These are phyloP conservation scores for Cutaneotrichosporon sp. DNA, from an alignment of 1,284 basidiomycete species.

Conservation along the genomic window DNA sequence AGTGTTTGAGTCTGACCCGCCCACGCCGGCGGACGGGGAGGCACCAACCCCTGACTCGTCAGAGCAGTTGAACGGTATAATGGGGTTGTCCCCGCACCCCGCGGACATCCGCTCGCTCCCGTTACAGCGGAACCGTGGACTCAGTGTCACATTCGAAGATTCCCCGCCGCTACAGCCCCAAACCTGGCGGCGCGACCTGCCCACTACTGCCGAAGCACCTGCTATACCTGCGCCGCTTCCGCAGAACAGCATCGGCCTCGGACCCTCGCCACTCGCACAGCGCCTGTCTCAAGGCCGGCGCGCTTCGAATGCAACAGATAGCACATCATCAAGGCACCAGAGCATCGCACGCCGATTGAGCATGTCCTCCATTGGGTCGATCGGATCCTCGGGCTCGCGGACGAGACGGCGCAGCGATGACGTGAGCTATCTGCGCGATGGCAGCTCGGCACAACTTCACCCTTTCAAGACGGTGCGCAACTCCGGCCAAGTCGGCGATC, in stretches of 20 bases:
- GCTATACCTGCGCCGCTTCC: background rate
- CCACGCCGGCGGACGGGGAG: background rate
- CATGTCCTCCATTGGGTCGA: constrained; percentile 4
- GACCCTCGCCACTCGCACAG: background rate
- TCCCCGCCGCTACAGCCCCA: background rate
- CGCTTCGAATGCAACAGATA: background rate
- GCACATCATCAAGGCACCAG: background rate
- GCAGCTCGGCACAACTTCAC: background rate
- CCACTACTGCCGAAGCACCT: background rate
- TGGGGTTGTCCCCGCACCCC: background rate
- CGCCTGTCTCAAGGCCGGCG: background rate
- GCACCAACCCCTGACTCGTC: background rate
- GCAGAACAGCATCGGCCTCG: background rate
- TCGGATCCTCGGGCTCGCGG: background rate
- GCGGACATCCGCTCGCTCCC: background rate
- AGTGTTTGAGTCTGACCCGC: constrained; percentile 2
- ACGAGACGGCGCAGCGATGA: background rate
- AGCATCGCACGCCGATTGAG: background rate
- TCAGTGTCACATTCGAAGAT: constrained; percentile 6
- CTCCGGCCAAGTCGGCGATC: constrained; percentile 3
- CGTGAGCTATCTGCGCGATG: background rate
- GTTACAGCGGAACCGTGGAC: background rate
- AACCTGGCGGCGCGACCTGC: background rate
- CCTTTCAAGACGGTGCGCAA: background rate
- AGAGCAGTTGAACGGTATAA: background rate